Conservation (phyloP, 257 asterid genomes). For the Nicotiana knightiana region DNA sequence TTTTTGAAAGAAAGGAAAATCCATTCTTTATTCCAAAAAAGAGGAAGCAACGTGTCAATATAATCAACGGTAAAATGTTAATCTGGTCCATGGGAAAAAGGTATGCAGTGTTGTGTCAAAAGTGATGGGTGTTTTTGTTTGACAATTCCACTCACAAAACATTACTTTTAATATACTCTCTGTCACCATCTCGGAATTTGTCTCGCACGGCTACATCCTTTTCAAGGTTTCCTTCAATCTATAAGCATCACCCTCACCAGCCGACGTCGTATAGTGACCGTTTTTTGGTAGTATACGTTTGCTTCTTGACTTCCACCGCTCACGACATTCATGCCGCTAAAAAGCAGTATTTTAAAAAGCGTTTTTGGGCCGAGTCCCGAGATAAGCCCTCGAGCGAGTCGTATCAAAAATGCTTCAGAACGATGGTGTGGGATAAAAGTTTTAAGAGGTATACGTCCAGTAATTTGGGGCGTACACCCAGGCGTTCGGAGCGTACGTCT, state of each 20-base stretch:
- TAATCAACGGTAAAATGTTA: neutral
- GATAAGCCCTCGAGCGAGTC: too few relatives aligned
- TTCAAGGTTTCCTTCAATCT: neutral
- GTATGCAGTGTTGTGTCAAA: neutral
- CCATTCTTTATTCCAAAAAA: neutral
- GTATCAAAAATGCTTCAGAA: too few relatives aligned
- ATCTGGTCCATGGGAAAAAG: neutral
- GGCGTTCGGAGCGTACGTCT: too few relatives aligned
- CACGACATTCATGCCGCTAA: neutral
- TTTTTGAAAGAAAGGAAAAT: neutral
- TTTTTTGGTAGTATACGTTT: conserved; percentile 7
- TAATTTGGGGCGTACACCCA: too few relatives aligned
- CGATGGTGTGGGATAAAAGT: too few relatives aligned
- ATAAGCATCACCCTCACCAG: conserved; percentile 20
- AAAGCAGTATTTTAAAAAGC: too few relatives aligned
- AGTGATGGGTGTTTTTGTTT: neutral
- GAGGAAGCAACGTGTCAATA: neutral
- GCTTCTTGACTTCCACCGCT: neutral
- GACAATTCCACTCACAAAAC: neutral
- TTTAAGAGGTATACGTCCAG: too few relatives aligned
- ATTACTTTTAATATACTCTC: neutral
- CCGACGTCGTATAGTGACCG: conserved; percentile 20
- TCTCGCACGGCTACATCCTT: conserved; percentile 11
- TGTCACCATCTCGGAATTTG: neutral
- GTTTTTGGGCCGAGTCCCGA: too few relatives aligned